A percentile compares a stretch with the other conserved stretches of the same genome.
These are phyloP conservation scores for Ulota crispa DNA, from an alignment of 225 moss, liverwort and hornwort species.

Conservation along the genomic window DNA sequence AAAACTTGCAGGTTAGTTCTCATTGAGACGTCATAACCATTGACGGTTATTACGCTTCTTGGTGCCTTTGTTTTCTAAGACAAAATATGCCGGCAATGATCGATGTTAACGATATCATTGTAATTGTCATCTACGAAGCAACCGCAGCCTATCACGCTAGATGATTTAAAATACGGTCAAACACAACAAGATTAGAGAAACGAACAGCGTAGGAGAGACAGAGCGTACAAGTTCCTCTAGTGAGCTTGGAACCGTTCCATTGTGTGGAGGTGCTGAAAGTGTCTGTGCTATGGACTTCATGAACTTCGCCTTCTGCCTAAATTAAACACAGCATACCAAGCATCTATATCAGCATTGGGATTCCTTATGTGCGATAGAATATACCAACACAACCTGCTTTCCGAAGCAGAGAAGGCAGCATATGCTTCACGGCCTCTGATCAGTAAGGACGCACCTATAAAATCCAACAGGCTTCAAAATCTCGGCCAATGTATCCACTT, in stretches of 20 bases:
- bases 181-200: not conserved
- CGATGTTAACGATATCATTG: not conserved
- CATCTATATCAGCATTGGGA: constrained; percentile 9
- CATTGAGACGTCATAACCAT: not conserved
- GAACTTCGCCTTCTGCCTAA: constrained; percentile 86
- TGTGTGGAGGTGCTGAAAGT: constrained; percentile 70
- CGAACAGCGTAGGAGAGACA: not conserved
- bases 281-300: constrained; percentile 78
- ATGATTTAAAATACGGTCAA: not conserved
- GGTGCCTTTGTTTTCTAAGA: not conserved
- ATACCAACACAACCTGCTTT: not conserved
- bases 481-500: constrained; percentile 64
- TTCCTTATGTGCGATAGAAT: not conserved
- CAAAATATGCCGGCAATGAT: constrained; percentile 8
- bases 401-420: not conserved
- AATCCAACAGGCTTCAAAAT: constrained; percentile 88
- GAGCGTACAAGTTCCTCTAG: constrained; percentile 74
- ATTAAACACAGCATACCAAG: constrained; percentile 13
- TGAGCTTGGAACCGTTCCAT: constrained; percentile 73
- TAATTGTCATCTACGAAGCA: not conserved
- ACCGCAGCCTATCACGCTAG: not conserved
- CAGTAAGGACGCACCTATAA: constrained; percentile 63
- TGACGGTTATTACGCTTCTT: not conserved
- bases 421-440: constrained; percentile 1
- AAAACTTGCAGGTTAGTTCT: not conserved